Percentiles rank a stretch among this genome's conserved stretches.
These are phyloP conservation scores for Dianthus caryophyllus DNA, from an alignment of 148 eudicot genomes.

Conservation along the genomic window DNA sequence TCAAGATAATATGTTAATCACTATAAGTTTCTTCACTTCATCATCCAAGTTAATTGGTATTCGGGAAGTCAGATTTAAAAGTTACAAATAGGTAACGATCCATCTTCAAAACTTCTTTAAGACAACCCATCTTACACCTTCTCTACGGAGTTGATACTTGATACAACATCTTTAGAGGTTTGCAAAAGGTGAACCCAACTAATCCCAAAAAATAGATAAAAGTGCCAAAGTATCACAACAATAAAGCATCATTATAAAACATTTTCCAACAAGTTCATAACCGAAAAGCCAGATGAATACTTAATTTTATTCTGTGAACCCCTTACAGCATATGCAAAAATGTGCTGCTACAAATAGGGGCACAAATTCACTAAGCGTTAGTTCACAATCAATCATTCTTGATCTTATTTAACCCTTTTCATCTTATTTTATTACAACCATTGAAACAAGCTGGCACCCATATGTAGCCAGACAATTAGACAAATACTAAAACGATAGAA, in stretches of 20 bases:
- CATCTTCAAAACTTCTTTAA: too few species aligned
- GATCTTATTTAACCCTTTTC: neutral
- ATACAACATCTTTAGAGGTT: too few species aligned
- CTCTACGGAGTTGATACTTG: too few species aligned
- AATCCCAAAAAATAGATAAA: too few species aligned
- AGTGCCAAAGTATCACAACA: neutral
- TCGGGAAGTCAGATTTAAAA: neutral
- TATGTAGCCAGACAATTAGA: neutral
- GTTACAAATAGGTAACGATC: too few species aligned
- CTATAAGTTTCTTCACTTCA: neutral
- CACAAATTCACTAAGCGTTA: neutral
- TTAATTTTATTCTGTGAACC: neutral
- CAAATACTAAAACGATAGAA: neutral
- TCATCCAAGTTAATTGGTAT: neutral
- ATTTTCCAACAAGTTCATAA: neutral
- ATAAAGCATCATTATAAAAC: neutral
- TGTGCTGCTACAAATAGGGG: neutral
- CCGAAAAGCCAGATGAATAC: neutral
- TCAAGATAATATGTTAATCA: neutral
- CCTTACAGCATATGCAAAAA: neutral
- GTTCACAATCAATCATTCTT: neutral
- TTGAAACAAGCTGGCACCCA: neutral
- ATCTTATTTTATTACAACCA: slow-evolving; percentile 1
- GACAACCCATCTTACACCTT: too few species aligned
- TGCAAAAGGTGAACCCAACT: too few species aligned